A percentile compares a stretch with the other conserved stretches of the same genome.
phyloP scores from a whole-genome alignment of 2,329 filamentous ascomycete genomes.

The Nakataea oryzae region DNA sequence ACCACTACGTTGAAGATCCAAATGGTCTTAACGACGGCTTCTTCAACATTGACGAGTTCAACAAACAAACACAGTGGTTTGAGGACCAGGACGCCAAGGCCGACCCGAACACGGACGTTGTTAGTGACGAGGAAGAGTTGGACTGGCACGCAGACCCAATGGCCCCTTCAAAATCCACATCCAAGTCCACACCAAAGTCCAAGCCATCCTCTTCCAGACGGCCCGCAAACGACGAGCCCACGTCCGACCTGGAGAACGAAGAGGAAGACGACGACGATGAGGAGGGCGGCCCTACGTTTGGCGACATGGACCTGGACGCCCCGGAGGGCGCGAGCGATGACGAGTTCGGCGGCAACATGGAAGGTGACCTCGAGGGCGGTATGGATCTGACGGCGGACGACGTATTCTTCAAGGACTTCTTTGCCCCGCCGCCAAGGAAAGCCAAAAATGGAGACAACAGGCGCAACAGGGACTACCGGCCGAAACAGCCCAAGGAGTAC shows the following conservation, averaged over 20 bases:
- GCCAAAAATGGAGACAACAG: conserved; percentile 39
- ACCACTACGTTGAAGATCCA: conserved; percentile 58
- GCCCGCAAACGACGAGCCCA: conserved; percentile 15
- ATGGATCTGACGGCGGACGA: conserved; percentile 66
- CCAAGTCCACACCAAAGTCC: conserved; percentile 14
- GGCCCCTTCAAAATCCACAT: conserved; percentile 21
- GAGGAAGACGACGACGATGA: conserved; percentile 49
- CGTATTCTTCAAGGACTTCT: conserved; percentile 87
- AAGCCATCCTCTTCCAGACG: conserved; percentile 8
- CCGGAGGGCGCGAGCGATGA: conserved; percentile 60
- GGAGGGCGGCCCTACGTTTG: conserved; percentile 76
- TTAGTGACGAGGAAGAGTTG: conserved; percentile 75
- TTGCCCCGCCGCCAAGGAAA: conserved; percentile 73
- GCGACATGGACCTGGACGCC: conserved; percentile 63
- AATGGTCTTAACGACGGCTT: conserved; percentile 93
- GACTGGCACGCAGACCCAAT: conserved; percentile 81
- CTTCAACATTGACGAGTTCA: conserved; percentile 97
- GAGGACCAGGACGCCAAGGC: conserved; percentile 76
- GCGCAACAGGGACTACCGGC: conserved; percentile 26
- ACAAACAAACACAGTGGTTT: conserved; percentile 81
- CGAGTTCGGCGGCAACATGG: conserved; percentile 45
- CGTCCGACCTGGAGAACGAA: conserved; percentile 19
- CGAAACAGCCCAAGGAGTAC: conserved; percentile 32
- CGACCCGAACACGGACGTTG: conserved; percentile 62
- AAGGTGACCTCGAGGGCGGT: conserved; percentile 45